Base-by-base conservation (phyloP, 352 stramenopile genomes). In the Thraustotheca clavata region DNA sequence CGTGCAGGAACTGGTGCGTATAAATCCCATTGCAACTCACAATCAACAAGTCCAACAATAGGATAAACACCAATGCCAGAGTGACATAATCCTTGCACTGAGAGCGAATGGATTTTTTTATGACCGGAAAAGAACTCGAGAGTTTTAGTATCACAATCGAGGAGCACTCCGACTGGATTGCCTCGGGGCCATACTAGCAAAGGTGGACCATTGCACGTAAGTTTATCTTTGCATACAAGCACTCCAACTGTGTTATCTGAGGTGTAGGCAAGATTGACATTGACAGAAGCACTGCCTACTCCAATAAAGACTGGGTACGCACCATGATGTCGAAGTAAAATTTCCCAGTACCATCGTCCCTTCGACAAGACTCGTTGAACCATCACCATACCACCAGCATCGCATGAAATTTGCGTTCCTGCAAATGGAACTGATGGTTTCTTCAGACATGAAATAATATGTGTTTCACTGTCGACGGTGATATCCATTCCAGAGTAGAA, bases 291-390 rank as follows among this genome's bases (percentile, higher is more conserved):
- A 39, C 68, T 70, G 1, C 71, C 76, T 16, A 92, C 67, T 12
- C 86, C 86, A 29, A 94, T 71, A 77, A 90, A 91, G 2, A 94
- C 72, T 24, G 86, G 77, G 18, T 54, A 73, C 32, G 80, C 72
- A 49, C 63, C 69, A 71, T 90, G 65, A 9, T 67, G 39, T 38
- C 74, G 69, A 32, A 89, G 71, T 6, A 74, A 80, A 0, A 92
- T 70, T 49, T 94, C 78, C 81, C 83, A 94, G 69, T 89, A 94
- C 86, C 86, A 94, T 40, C 73, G 73, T 0, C 86, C 86, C 47
- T 74, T 75, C 18, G 60, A 72, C 7, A 93, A 74, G 3, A 57
- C 32, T 55, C 86, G 80, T 35, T 91, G 71, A 50, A 87, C 89
- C 3, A 94, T 77, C 2, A 76, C 80, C 49, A 94, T 69, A 0